A percentile compares a stretch with the other conserved stretches of the same genome.
Conservation (phyloP, 345 rosid species). For the Lepidium aucheri region DNA sequence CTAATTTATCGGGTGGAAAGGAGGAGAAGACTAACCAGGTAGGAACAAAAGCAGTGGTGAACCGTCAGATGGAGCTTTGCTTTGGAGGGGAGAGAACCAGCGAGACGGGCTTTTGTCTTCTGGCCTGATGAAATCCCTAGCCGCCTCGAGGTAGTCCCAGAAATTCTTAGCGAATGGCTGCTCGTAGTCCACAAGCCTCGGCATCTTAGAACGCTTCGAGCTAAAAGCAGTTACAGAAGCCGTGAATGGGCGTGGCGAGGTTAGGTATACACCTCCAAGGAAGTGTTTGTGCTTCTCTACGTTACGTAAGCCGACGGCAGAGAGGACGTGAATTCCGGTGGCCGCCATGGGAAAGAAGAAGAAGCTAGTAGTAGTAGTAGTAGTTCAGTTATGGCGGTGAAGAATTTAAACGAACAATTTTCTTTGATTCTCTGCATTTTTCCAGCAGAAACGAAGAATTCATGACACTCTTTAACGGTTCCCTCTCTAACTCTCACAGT, state of each 20-base stretch:
- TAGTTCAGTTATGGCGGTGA: neutral
- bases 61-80: constrained; percentile 34
- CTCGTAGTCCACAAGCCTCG: neutral
- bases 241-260: constrained; percentile 1
- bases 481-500: neutral
- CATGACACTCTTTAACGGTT: constrained; percentile 2
- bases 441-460: constrained; percentile 11
- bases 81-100: constrained; percentile 68
- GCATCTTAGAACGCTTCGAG: neutral
- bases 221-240: constrained; percentile 1
- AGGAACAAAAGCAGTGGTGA: constrained; percentile 67
- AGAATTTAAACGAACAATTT: neutral
- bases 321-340: constrained; percentile 9
- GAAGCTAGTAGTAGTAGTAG: neutral
- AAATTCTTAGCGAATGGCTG: constrained; percentile 24
- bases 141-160: constrained; percentile 43
- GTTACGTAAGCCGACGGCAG: neutral
- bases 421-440: neutral
- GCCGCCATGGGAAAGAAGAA: constrained; percentile 17
- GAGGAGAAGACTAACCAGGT: constrained; percentile 39
- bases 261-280: neutral
- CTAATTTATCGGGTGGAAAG: neutral
- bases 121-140: constrained; percentile 36
- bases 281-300: neutral
- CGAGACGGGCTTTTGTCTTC: constrained; percentile 53